Percentiles rank a stretch among this genome's conserved stretches.
Evolutionary conservation across 169 alveolate genomes (phyloP).

Genomic region (Plasmodium gonderi): DNA sequence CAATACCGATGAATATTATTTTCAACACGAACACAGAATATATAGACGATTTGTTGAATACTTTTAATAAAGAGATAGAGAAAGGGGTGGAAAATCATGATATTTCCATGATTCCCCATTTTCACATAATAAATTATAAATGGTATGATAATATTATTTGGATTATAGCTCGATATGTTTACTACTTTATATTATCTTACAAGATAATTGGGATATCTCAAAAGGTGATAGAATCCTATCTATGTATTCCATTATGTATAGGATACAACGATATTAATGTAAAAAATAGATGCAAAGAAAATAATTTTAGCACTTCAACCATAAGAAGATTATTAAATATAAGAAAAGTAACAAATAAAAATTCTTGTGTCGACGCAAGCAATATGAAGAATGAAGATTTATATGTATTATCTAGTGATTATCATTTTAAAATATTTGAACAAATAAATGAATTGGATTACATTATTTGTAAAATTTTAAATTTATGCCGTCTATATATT

Average conservation of each 20-base stretch:
- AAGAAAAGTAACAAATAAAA: constrained; percentile 13
- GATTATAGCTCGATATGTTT: constrained; percentile 63
- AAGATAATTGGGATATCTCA: constrained; percentile 54
- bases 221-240: constrained; percentile 46
- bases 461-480: constrained; percentile 82
- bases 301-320: constrained; percentile 41
- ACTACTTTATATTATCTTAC: constrained; percentile 54
- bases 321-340: constrained; percentile 70
- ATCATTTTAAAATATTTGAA: constrained; percentile 65
- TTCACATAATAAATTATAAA: constrained; percentile 67
- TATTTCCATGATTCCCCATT: constrained; percentile 72
- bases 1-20: constrained; percentile 48
- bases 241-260: constrained; percentile 65
- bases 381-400: constrained; percentile 4
- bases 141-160: constrained; percentile 75
- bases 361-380: constrained; percentile 9
- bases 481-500: constrained; percentile 89
- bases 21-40: constrained; percentile 69
- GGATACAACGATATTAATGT: constrained; percentile 43
- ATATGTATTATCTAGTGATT: constrained; percentile 57
- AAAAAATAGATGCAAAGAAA: constrained; percentile 4
- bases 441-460: constrained; percentile 74
- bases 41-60: constrained; percentile 29
- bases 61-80: constrained; percentile 36
- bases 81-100: constrained; percentile 57